Evolutionary conservation across 2,329 filamentous ascomycete species (phyloP).

Genomic region (Furcasterigmium furcatum): DNA sequence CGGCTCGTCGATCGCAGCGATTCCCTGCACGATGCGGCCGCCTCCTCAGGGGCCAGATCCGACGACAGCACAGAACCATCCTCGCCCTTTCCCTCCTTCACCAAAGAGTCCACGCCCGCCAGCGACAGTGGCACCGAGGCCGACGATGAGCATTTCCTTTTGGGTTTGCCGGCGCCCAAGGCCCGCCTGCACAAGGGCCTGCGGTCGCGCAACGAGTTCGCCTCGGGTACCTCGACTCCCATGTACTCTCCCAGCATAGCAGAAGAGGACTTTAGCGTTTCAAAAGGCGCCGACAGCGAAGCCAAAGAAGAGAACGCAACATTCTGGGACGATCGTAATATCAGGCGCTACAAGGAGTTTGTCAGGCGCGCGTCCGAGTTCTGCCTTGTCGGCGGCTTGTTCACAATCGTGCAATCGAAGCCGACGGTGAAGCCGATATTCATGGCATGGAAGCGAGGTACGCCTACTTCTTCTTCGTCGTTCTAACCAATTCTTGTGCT

Average conservation of each 20-base stretch:
- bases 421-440: conserved; percentile 41
- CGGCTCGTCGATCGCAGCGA: conserved; percentile 17
- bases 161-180: conserved; percentile 79
- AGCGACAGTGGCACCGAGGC: conserved; percentile 95
- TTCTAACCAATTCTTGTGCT: conserved; percentile 11
- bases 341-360: conserved; percentile 46
- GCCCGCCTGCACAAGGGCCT: conserved; percentile 73
- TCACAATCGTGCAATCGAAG: conserved; percentile 45
- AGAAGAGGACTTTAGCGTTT: conserved; percentile 5
- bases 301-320: conserved; percentile 4
- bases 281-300: background rate
- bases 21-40: conserved; percentile 5
- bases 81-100: conserved; percentile 23
- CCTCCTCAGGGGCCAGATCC: background rate
- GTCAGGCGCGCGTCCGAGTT: conserved; percentile 51
- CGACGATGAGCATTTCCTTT: conserved; percentile 88
- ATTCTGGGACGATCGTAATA: conserved; percentile 18
- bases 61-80: conserved; percentile 7
- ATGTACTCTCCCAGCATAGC: conserved; percentile 40
- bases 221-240: conserved; percentile 55
- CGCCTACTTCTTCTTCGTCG: conserved; percentile 6
- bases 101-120: conserved; percentile 54
- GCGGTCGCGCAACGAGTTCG: conserved; percentile 52
- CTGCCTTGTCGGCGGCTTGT: conserved; percentile 46
- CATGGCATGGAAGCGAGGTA: conserved; percentile 47